phyloP scores from a whole-genome alignment of 164 flowering plant genomes.

The Echeveria elegans region DNA sequence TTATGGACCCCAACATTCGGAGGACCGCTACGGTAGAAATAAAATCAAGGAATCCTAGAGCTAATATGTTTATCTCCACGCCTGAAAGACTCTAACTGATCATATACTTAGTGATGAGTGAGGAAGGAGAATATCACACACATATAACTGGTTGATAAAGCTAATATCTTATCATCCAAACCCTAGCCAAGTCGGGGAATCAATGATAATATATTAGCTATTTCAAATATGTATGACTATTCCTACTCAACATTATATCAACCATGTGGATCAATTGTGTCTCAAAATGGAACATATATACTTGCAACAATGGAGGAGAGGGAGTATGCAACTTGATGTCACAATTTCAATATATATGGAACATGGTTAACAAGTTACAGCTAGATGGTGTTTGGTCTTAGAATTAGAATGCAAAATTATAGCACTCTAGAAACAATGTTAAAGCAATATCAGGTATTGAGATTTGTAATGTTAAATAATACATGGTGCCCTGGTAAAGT shows the following conservation, averaged over 20 bases:
- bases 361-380: background rate
- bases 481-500: background rate
- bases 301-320: background rate
- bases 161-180: constrained; percentile 2
- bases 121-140: background rate
- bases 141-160: background rate
- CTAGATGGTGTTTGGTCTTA: background rate
- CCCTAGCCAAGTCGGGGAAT: constrained; percentile 2
- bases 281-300: background rate
- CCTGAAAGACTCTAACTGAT: background rate
- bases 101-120: background rate
- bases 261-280: background rate
- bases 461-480: background rate
- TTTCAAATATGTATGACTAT: background rate
- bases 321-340: too few relatives aligned
- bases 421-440: background rate
- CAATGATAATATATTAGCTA: constrained; percentile 2
- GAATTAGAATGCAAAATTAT: too few relatives aligned
- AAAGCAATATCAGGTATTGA: background rate
- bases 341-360: too few relatives aligned
- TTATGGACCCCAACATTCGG: constrained; percentile 73
- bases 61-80: background rate
- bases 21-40: constrained; percentile 51
- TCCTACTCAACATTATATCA: too few relatives aligned
- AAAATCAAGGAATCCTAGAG: background rate